These are phyloP conservation scores for Chlamydomonas incerta DNA, from an alignment of 139 green algal species.

Conservation along the genomic window DNA sequence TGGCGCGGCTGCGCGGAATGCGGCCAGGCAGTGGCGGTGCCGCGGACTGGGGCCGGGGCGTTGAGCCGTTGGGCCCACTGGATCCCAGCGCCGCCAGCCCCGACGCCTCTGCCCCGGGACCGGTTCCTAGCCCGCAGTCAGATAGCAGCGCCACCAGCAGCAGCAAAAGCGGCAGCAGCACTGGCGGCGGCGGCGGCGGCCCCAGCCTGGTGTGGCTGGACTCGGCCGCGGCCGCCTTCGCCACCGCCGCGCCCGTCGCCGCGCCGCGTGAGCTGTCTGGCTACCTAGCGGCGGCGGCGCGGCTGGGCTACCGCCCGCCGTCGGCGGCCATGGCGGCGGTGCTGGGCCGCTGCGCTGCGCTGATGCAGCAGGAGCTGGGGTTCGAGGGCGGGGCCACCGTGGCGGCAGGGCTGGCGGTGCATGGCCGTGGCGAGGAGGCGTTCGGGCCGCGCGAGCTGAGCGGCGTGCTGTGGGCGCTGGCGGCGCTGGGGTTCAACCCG, in stretches of 20 bases:
- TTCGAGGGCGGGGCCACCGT: too few relatives aligned
- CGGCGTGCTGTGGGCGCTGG: slow-evolving; percentile 12
- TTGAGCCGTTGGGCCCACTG: too few relatives aligned
- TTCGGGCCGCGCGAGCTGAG: slow-evolving; percentile 12
- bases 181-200: neutral
- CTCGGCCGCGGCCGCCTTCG: neutral
- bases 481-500: slow-evolving; percentile 16
- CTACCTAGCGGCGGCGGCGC: neutral
- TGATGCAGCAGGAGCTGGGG: neutral
- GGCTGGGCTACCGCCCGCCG: slow-evolving; percentile 14
- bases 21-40: too few relatives aligned
- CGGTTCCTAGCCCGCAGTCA: too few relatives aligned
- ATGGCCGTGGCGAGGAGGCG: too few relatives aligned
- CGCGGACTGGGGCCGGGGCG: too few relatives aligned
- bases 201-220: slow-evolving; percentile 24
- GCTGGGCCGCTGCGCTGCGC: neutral
- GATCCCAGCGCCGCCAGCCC: too few relatives aligned
- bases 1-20: neutral
- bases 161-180: neutral
- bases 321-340: neutral
- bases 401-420: too few relatives aligned
- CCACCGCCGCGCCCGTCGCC: neutral
- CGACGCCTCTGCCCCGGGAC: too few relatives aligned
- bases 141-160: neutral
- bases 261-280: neutral